These are phyloP conservation scores for Alternaria sp. DNA, from an alignment of 2,329 filamentous ascomycete species.

Conservation along the genomic window DNA sequence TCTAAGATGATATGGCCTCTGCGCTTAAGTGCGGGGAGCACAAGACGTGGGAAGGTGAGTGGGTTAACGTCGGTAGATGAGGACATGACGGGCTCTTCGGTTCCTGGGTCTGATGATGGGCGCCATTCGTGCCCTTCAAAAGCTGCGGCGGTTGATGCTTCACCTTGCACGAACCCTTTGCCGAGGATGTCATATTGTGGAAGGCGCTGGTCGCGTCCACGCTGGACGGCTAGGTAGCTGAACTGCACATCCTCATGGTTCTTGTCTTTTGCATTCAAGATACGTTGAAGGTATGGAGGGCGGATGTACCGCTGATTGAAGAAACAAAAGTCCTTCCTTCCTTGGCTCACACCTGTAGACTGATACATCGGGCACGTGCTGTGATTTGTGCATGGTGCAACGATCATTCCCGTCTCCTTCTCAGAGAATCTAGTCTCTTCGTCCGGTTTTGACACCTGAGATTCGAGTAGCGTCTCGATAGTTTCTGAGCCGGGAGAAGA, in stretches of 20 bases:
- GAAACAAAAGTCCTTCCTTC: slow-evolving; percentile 88
- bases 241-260: slow-evolving; percentile 93
- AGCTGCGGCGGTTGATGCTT: slow-evolving; percentile 67
- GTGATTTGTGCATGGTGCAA: slow-evolving; percentile 83
- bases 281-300: slow-evolving; percentile 78
- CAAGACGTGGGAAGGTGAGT: slow-evolving; percentile 76
- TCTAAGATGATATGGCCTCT: slow-evolving; percentile 88
- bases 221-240: slow-evolving; percentile 85
- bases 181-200: slow-evolving; percentile 40
- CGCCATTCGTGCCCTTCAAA: slow-evolving; percentile 71
- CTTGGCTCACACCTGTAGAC: slow-evolving; percentile 69
- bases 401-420: slow-evolving; percentile 68
- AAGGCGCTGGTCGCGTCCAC: slow-evolving; percentile 68
- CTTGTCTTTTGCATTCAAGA: slow-evolving; percentile 70
- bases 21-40: slow-evolving; percentile 84
- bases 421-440: slow-evolving; percentile 41
- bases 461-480: slow-evolving; percentile 46
- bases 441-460: slow-evolving; percentile 51
- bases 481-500: slow-evolving; percentile 62
- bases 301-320: slow-evolving; percentile 89
- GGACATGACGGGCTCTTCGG: slow-evolving; percentile 36
- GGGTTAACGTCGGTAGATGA: slow-evolving; percentile 51
- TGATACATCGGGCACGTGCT: slow-evolving; percentile 86
- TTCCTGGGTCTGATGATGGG: not conserved
- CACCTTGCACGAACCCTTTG: slow-evolving; percentile 56